Conservation (phyloP, 768 basidiomycete species). For the Lentinula aciculospora region DNA sequence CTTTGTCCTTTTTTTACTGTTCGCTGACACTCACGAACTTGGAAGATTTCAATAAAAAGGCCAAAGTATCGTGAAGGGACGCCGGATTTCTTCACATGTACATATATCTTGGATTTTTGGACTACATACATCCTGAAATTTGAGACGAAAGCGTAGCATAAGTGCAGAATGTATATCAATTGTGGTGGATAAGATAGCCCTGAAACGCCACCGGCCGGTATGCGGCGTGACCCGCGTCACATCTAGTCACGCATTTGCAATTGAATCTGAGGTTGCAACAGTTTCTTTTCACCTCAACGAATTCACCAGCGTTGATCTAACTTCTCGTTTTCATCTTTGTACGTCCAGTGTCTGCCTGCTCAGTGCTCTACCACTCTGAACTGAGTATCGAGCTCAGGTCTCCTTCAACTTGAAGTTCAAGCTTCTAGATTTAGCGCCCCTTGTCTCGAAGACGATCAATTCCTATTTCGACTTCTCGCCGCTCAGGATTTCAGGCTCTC, state of each 20-base stretch:
- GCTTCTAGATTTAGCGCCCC: constrained; percentile 7
- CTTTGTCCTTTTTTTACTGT: background rate
- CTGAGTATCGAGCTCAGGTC: background rate
- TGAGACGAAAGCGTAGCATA: background rate
- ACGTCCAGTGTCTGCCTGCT: constrained; percentile 14
- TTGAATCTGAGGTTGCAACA: background rate
- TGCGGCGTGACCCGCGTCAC: background rate
- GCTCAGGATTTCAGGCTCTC: constrained; percentile 1
- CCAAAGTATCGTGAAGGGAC: background rate
- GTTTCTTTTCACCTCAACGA: constrained; percentile 28
- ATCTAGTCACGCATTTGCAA: background rate
- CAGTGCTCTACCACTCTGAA: constrained; percentile 7
- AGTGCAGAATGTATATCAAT: no score
- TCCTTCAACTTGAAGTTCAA: background rate
- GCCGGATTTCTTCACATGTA: background rate
- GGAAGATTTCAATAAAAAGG: background rate
- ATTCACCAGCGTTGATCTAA: constrained; percentile 16
- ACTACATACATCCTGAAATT: background rate
- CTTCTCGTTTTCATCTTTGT: constrained; percentile 16
- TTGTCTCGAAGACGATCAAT: constrained; percentile 10
- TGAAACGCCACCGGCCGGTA: background rate
- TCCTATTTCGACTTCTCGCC: constrained; percentile 12
- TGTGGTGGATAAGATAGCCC: background rate
- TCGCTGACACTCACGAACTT: background rate
- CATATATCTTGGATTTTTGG: background rate